phyloP scores from a whole-genome alignment of 1,284 basidiomycete genomes.

The Fereydounia khargensis region DNA sequence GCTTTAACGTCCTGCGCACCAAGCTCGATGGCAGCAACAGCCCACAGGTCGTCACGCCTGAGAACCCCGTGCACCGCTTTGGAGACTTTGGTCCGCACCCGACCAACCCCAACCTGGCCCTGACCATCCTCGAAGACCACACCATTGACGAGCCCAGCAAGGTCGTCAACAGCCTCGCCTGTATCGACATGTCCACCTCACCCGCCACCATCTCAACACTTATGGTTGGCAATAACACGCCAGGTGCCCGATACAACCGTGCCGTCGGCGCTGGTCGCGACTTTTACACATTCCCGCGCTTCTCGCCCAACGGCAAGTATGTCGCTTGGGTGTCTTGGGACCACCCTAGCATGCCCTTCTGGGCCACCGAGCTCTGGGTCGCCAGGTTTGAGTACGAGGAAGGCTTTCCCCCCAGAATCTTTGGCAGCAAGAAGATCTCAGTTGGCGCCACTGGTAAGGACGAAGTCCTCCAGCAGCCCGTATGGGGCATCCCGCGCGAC shows the following conservation, averaged over 20 bases:
- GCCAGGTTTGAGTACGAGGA: slow-evolving; percentile 57
- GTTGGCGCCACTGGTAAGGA: slow-evolving; percentile 9
- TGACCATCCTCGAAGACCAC: slow-evolving; percentile 68
- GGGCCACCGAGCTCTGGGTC: slow-evolving; percentile 67
- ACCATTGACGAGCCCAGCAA: slow-evolving; percentile 64
- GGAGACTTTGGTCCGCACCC: slow-evolving; percentile 60
- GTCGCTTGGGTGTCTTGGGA: slow-evolving; percentile 72
- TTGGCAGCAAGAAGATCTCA: not conserved
- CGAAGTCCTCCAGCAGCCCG: slow-evolving; percentile 53
- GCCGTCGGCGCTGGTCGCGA: slow-evolving; percentile 60
- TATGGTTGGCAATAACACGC: slow-evolving; percentile 51
- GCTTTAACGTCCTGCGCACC: slow-evolving; percentile 16
- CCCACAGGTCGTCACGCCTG: slow-evolving; percentile 66
- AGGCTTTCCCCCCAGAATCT: slow-evolving; percentile 1
- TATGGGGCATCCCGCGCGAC: slow-evolving; percentile 62
- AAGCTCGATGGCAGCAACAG: slow-evolving; percentile 45
- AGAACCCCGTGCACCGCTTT: slow-evolving; percentile 64
- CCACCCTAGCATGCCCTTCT: slow-evolving; percentile 78
- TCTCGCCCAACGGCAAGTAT: slow-evolving; percentile 69
- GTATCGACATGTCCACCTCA: slow-evolving; percentile 61
- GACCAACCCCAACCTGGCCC: slow-evolving; percentile 60
- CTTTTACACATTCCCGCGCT: slow-evolving; percentile 67
- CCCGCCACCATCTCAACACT: slow-evolving; percentile 16
- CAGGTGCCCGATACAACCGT: slow-evolving; percentile 60
- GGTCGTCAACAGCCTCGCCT: slow-evolving; percentile 65